Evolutionary conservation across 208 protist genomes (phyloP), one percentile per base, ranked within the genome.

Genomic region (Leishmania braziliensis): DNA sequence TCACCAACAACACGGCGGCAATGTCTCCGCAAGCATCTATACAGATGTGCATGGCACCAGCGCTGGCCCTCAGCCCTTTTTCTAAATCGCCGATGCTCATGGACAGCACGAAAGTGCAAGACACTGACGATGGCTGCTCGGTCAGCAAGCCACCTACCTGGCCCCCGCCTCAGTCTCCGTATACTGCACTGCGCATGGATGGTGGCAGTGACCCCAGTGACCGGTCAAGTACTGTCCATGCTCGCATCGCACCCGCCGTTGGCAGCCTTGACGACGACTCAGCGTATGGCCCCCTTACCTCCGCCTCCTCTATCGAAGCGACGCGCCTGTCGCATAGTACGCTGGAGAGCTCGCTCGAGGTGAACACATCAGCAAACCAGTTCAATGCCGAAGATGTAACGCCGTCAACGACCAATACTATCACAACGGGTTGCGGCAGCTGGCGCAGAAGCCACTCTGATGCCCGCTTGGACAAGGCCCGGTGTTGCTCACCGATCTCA

Each of bases 11-110:
- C 23, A 20, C 43, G 33, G 26, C 69, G 26, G 26, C 48, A 20
- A 53, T 54, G 23, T 51, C 69, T 29, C 39, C 69, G 26, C 69
- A 73, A 18, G 69, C 43, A 12, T 73, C 69, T 53, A 43, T 14
- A 62, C 72, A 8, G 33, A 56, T 76, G 51, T n/a, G 72, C 29
- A 62, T 76, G 72, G 50, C 72, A 18, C 46, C 72, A n/a, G 8
- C 62, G 16, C 39, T 62, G n/a, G 72, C 29, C 2, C n/a, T 76
- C 51, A 46, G 46, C n/a, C 10, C 72, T 29, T 56, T 76, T 39
- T 16, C 72, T 23, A 4, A 3, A 3, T 43, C 72, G 48, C 72
- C 33, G 51, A 12, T 58, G 26, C 72, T 62, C 14, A 62, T n/a
- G 12, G 51, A n/a, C 26, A 76, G 29, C 51, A 48, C 72, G 14